Evolutionary conservation across 2,329 filamentous ascomycete genomes (phyloP), one percentile per base, ranked within the genome.

Genomic region (Cladophialophora chaetospira): DNA sequence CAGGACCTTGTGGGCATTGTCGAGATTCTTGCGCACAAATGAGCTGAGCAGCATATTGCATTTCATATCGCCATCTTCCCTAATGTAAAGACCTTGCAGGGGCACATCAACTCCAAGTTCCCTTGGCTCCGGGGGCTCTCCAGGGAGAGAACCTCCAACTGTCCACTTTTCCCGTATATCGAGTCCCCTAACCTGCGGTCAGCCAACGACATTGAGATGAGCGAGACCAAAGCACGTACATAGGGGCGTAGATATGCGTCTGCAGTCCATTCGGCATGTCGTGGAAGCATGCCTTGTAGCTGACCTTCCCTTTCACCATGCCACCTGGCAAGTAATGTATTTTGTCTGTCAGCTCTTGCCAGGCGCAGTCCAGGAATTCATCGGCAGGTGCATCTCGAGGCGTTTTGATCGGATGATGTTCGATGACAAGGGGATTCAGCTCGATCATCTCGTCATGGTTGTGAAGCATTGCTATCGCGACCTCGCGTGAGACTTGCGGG

Each of bases 361-460:
- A 96, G 15, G 77, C 77, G 64, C 85, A 88, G 61, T 83, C 77
- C 28, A 65, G 55, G 58, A 79, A 82, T 75, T 96, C 91, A 65
- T 94, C 89, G 13, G 83, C 75, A 0, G 82, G 77, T 10, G 88
- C 86, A 68, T 86, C 81, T 21, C 79, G 68, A 0, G 90, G 89
- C 1, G 89, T 80, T 44, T 82, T 79, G 72, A 89, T 89, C 28
- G 79, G 79, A 64, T 86, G 81, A 55, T 89, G 82, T 59, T 88
- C 85, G 61, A 88, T 84, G 53, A 96, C 87, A 45, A 95, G 79
- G 1, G 91, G 91, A 71, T 95, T 96, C 55, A 96, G 78, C 69
- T 93, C 87, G 67, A 96, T 95, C 87, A 96, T 95, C 65, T 86
- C 86, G 47, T 80, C 71, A 73, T 95, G 90, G 71, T 88, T 81